Base-by-base conservation (phyloP, 1,139 yeast species). In the Debaryomyces fabryi region DNA sequence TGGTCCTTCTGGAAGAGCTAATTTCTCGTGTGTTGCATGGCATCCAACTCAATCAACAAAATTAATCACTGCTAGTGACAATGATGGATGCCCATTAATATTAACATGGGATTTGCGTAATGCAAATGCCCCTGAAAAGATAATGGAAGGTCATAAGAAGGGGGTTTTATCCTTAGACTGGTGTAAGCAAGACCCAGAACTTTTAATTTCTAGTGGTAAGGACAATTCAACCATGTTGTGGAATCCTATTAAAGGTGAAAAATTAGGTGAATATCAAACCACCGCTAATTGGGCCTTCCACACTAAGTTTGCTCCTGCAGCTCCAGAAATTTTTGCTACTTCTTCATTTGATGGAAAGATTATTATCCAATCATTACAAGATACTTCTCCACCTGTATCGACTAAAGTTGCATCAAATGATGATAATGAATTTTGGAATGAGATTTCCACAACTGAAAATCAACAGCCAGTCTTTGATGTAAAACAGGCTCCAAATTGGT, bases 31-130 rank as follows among this genome's bases (percentile, higher is more conserved):
- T 58, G 93, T 82, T 42, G 85, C 74, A 53, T 89, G 99, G 99
- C 93, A 88, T 65, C 93, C 98, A 55, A 75, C 80, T 36, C 82
- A 82, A 67, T 85, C 95, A 45, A 93, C 98, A 12, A 86, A 85
- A 63, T 81, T 95, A 55, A 82, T 88, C 36, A 92, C 98, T 29
- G 96, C 97, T 27, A 85, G 95, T 40, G 91, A 86, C 49, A 82
- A 82, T 52, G 98, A 92, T 65, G 73, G 79, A 15, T 84, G 85
- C 52, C 96, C 99, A 9, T 79, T 88, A 35, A 85, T 95, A 48
- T 72, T 90, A 56, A 78, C 93, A 13, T 95, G 99, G 99, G 98
- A 93, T 72, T 79, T 95, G 63, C 83, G 97, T 68, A 93, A 93
- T 65, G 83, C 97, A 21, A 87, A 88, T 63, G 92, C 88, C 20